Base-by-base conservation (phyloP, 331 rosid species). In the Pyracantha coccinea region DNA sequence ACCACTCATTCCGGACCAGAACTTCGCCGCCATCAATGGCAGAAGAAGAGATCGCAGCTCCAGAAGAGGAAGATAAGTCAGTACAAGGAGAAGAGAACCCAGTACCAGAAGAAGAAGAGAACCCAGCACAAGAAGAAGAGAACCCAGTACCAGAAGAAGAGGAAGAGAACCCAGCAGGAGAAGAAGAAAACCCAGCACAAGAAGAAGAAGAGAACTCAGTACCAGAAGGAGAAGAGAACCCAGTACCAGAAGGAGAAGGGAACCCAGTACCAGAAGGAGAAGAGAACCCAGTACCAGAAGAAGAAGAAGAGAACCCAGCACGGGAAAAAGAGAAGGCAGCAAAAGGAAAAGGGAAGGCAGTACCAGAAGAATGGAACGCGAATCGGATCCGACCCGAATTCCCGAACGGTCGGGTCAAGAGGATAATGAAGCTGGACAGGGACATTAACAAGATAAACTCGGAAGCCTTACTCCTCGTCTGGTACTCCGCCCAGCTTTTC, bases 401-500 rank as follows among this genome's bases (percentile, higher is more conserved):
- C 17, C 97, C 96, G 24, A 86, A 20, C 54, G 82, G 89, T 28
- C 75, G 97, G 58, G 85, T 95, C 68, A 92, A 92, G 97, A 92
- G 75, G 84, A 92, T 95, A 14, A 90, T 88, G 90, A 90, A 85
- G 84, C 76, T 90, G 1, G 99, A 93, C 72, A 57, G 74, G 12
- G 97, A 89, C 66, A 84, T 95, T 45, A 71, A 86, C 77, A 83
- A 89, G 58, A 84, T 92, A 69, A 95, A 84, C 75, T 80, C 93
- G 54, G 97, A 92, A 80, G 97, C 97, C 14, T 72, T 89, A 65
- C 83, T 87, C 54, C 79, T 95, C 31, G 89, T 91, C 54, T 77
- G 97, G 24, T 78, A 79, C 84, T 88, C 97, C 69, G 77, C 97
- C 54, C 89, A 92, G 79, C 84, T 94, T 21, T 94, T 94, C 85